Evolutionary conservation across 495 filamentous ascomycete genomes (phyloP).

Genomic region (Bathelium albidoporum): DNA sequence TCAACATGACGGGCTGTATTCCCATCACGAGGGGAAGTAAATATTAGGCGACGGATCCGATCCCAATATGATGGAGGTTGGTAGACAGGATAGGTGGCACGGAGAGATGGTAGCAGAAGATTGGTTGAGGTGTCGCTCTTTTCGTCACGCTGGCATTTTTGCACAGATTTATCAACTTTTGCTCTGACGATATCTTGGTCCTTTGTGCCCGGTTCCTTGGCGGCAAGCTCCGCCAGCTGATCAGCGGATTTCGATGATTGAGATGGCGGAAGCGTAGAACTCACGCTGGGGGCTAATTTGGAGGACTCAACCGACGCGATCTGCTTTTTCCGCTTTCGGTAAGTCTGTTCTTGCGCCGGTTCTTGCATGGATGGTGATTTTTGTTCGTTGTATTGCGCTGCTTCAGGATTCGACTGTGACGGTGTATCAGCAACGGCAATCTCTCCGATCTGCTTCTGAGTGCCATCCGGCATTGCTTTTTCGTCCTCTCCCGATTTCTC

Average conservation of each 20-base stretch:
- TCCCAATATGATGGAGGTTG: constrained; percentile 26
- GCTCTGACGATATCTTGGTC: neutral
- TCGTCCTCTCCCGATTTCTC: constrained; percentile 42
- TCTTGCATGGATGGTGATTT: constrained; percentile 21
- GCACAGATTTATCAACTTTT: neutral
- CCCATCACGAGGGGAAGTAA: constrained; percentile 6
- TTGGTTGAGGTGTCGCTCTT: constrained; percentile 20
- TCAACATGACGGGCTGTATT: neutral
- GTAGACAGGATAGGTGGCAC: constrained; percentile 22
- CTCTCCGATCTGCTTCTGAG: constrained; percentile 49
- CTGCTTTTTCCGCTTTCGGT: constrained; percentile 6
- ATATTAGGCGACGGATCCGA: constrained; percentile 18
- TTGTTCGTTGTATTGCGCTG: constrained; percentile 45
- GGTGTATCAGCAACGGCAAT: constrained; percentile 57
- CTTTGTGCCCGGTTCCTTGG: neutral
- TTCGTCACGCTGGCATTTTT: constrained; percentile 6
- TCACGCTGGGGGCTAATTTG: neutral
- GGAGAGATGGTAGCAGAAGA: constrained; percentile 28
- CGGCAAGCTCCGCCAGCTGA: neutral
- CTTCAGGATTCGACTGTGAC: constrained; percentile 52
- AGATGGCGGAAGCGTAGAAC: neutral
- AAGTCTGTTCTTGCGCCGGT: neutral
- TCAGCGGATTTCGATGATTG: neutral
- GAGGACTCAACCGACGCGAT: constrained; percentile 9
- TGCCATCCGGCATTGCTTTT: constrained; percentile 29